Evolutionary conservation across 257 asterid genomes (phyloP).

Genomic region (Solanum gandarillasii): DNA sequence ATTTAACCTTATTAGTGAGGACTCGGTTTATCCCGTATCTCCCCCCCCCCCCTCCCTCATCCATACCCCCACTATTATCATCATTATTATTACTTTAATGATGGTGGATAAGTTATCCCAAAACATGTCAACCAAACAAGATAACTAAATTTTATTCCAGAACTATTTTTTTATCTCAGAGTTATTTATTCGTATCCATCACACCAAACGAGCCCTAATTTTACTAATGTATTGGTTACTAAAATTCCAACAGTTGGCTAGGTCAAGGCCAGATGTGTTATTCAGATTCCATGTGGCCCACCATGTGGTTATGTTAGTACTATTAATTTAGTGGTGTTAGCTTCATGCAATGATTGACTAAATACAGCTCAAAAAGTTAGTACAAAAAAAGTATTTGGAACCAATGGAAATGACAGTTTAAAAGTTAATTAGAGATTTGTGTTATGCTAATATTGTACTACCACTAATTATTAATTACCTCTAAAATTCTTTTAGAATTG

Average conservation of each 20-base stretch:
- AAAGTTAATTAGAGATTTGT: neutral
- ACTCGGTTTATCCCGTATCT: too few species aligned
- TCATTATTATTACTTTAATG: neutral
- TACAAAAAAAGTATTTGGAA: neutral
- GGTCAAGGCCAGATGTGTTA: neutral
- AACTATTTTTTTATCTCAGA: too few species aligned
- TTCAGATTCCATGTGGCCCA: neutral
- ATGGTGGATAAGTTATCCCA: too few species aligned
- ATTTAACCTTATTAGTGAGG: neutral
- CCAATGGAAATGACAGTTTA: neutral
- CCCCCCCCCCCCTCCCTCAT: neutral
- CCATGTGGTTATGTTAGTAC: conserved; percentile 9
- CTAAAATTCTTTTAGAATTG: conserved; percentile 55
- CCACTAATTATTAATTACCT: conserved; percentile 42
- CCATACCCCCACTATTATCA: neutral
- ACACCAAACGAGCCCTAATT: neutral
- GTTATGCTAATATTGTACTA: neutral
- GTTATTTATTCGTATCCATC: too few species aligned
- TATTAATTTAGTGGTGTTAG: neutral
- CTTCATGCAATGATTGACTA: neutral
- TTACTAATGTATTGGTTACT: neutral
- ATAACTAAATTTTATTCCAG: too few species aligned
- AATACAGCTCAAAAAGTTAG: neutral
- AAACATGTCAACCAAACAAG: too few species aligned
- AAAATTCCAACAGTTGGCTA: neutral